Evolutionary conservation across 768 basidiomycete species (phyloP).

Genomic region (Candolleomyces aberdarensis): DNA sequence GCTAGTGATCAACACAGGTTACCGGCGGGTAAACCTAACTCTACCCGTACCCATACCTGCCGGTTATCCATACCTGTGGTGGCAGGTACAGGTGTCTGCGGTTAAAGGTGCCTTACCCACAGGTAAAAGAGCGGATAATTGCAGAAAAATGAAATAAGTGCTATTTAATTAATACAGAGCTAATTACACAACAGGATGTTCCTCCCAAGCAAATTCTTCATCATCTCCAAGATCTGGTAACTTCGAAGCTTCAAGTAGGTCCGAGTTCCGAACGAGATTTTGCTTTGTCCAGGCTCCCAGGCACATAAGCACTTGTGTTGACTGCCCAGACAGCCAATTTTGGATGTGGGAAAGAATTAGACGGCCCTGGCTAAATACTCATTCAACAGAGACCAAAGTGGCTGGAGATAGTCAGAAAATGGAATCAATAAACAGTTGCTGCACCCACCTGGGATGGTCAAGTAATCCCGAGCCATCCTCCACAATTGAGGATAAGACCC

Average conservation of each 20-base stretch:
- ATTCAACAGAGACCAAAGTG: slow-evolving; percentile 26
- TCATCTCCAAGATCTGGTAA: neutral
- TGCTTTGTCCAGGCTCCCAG: slow-evolving; percentile 28
- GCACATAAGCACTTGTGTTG: slow-evolving; percentile 27
- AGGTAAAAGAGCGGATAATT: too few species aligned
- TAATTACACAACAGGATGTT: neutral
- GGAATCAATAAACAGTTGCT: too few species aligned
- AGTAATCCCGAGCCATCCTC: neutral
- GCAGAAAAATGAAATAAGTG: neutral
- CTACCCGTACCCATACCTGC: neutral
- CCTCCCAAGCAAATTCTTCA: neutral
- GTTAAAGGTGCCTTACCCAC: neutral
- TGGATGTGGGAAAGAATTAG: slow-evolving; percentile 24
- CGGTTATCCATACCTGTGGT: neutral
- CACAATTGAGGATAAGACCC: neutral
- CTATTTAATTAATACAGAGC: neutral
- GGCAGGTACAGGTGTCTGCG: neutral
- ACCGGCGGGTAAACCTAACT: too few species aligned
- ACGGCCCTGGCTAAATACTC: slow-evolving; percentile 22
- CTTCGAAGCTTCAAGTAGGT: slow-evolving; percentile 6
- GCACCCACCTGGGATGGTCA: neutral
- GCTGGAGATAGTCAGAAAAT: slow-evolving; percentile 10
- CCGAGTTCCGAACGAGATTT: slow-evolving; percentile 21
- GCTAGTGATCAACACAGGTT: neutral
- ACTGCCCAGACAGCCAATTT: slow-evolving; percentile 20